Evolutionary conservation across 1,284 basidiomycete genomes (phyloP), one percentile per base, ranked within the genome.

Genomic region (Sanghuangporus sanghuang): DNA sequence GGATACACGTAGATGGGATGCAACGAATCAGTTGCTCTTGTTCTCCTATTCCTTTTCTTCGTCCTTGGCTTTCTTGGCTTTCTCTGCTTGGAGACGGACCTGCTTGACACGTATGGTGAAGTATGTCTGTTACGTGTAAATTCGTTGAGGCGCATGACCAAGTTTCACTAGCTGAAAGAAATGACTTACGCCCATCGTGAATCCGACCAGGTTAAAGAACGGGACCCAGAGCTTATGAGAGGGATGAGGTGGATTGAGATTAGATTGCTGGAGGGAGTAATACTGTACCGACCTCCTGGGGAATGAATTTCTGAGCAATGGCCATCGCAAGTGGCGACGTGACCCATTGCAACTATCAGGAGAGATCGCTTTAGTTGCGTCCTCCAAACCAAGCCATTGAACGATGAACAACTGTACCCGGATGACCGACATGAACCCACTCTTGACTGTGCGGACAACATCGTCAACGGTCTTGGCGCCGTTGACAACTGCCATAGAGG

Each of bases 401-500:
- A 12, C 27, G 48, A 27, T 9, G 7, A 42, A 23, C 21, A 67
- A 35, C 70, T 81, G 57, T 69, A 92, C 90, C 74, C 83, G 78
- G 68, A 96, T 82, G 63, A 94, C 89, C 36, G 84, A 76, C 74
- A 88, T 82, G 79, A 94, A 92, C 38, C 90, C 89, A 40, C 78
- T 82, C 73, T 85, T 88, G 62, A 95, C 83, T 0, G 90, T 90
- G 68, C 82, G 84, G 57, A 84, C 70, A 61, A 95, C 79, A 42
- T 89, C 87, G 44, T 86, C 81, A 7, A 82, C 68, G 2, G 86
- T 84, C 68, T 82, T 84, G 12, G 90, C 91, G 49, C 94, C 94
- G 68, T 89, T 90, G 68, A 96, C 93, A 57, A 95, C 76, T 5
- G 93, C 91, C 86, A 94, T 90, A 54, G 85, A 92, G 0, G 86